Evolutionary conservation across 495 filamentous ascomycete species (phyloP).

Genomic region (Tuber umbilicatum): DNA sequence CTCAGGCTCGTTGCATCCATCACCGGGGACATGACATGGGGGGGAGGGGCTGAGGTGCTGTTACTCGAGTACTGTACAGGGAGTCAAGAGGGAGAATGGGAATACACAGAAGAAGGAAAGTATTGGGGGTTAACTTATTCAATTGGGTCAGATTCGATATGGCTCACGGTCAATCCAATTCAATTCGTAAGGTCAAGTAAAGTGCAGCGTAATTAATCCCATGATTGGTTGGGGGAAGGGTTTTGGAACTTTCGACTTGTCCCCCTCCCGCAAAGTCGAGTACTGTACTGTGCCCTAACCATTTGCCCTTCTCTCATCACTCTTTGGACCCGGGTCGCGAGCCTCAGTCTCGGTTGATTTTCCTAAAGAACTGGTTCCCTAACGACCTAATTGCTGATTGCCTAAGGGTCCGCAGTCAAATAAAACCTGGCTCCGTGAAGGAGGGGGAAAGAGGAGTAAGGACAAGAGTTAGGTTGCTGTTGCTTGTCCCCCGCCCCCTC

Average conservation of each 20-base stretch:
- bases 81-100: neutral
- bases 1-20: neutral
- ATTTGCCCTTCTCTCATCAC: slow-evolving; percentile 6
- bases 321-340: slow-evolving; percentile 17
- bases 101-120: neutral
- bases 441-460: neutral
- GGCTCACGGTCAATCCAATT: neutral
- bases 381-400: slow-evolving; percentile 3
- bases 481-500: neutral
- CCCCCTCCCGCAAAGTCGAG: neutral
- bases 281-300: neutral
- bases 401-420: slow-evolving; percentile 1
- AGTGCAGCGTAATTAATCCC: neutral
- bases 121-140: neutral
- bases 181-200: neutral
- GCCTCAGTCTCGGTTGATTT: slow-evolving; percentile 16
- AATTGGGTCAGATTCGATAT: neutral
- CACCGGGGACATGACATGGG: neutral
- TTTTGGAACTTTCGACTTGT: neutral
- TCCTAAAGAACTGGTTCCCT: slow-evolving; percentile 7
- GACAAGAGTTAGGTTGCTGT: neutral
- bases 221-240: neutral
- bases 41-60: neutral
- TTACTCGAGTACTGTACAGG: too few relatives aligned
- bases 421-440: neutral